phyloP scores from a whole-genome alignment of 2,329 filamentous ascomycete genomes.

The Cryoendolithus antarcticus region DNA sequence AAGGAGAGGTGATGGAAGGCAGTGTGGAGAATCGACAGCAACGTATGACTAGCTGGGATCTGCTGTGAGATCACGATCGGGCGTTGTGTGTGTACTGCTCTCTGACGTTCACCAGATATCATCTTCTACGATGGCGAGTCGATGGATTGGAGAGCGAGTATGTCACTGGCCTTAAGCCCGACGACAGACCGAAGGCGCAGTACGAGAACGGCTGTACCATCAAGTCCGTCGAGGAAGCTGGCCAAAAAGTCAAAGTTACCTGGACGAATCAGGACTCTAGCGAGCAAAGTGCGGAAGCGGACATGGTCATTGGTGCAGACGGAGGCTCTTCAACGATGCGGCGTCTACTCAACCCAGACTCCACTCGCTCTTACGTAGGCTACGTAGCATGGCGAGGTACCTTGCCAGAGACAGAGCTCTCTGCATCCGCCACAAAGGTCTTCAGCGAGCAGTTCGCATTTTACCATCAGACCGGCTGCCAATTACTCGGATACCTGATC shows the following conservation, averaged over 20 bases:
- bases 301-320: slow-evolving; percentile 34
- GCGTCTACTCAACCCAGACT: slow-evolving; percentile 13
- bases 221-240: slow-evolving; percentile 13
- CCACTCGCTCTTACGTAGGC: slow-evolving; percentile 20
- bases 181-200: slow-evolving; percentile 10
- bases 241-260: slow-evolving; percentile 12
- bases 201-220: slow-evolving; percentile 21
- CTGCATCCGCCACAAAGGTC: slow-evolving; percentile 17
- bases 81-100: too few species aligned
- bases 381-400: slow-evolving; percentile 23
- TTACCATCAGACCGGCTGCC: slow-evolving; percentile 25
- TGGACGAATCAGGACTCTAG: slow-evolving; percentile 15
- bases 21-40: slow-evolving; percentile 24
- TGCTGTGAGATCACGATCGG: slow-evolving; percentile 14
- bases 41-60: slow-evolving; percentile 38
- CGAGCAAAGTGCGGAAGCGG: slow-evolving; percentile 14
- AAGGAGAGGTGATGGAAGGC: slow-evolving; percentile 17
- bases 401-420: slow-evolving; percentile 22
- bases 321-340: slow-evolving; percentile 23
- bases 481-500: slow-evolving; percentile 34
- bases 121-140: slow-evolving; percentile 33
- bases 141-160: slow-evolving; percentile 26
- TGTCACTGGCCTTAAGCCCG: slow-evolving; percentile 10
- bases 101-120: slow-evolving; percentile 17
- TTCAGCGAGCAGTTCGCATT: slow-evolving; percentile 31